Conservation (phyloP, 2,329 filamentous ascomycete genomes). For the Sclerotinia glacialis region DNA sequence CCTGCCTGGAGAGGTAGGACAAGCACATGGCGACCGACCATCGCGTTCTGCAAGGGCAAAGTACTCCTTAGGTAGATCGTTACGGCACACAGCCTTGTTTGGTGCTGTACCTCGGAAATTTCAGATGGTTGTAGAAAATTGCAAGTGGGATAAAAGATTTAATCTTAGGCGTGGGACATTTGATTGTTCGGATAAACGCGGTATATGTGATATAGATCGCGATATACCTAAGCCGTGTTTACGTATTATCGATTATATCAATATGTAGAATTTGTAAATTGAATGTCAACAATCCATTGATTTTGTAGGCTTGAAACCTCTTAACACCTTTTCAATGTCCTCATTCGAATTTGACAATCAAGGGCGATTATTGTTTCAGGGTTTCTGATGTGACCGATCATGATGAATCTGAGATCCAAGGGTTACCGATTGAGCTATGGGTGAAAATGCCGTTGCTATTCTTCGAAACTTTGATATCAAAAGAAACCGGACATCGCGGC, state of each 20-base stretch:
- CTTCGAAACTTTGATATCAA: neutral
- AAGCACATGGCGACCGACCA: neutral
- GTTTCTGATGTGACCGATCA: neutral
- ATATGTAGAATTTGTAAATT: too few species aligned
- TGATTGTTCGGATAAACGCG: neutral
- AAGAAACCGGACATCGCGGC: neutral
- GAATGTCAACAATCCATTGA: too few species aligned
- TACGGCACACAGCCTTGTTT: slow-evolving; percentile 8
- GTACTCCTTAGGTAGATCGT: neutral
- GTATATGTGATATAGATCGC: too few species aligned
- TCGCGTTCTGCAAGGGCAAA: neutral
- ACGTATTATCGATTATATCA: too few species aligned
- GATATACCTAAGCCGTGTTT: too few species aligned
- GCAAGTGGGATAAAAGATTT: too few species aligned
- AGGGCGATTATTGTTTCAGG: neutral
- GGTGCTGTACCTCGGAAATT: neutral
- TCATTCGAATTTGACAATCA: neutral
- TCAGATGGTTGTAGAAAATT: neutral
- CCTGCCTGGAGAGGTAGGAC: neutral
- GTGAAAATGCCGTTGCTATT: neutral
- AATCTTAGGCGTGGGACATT: neutral
- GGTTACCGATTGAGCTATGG: neutral
- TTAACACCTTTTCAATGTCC: too few species aligned
- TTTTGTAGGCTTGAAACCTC: too few species aligned
- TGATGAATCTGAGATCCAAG: neutral